These are phyloP conservation scores for Ambrosia trifida DNA, from an alignment of 129 eudicot species.

Conservation along the genomic window DNA sequence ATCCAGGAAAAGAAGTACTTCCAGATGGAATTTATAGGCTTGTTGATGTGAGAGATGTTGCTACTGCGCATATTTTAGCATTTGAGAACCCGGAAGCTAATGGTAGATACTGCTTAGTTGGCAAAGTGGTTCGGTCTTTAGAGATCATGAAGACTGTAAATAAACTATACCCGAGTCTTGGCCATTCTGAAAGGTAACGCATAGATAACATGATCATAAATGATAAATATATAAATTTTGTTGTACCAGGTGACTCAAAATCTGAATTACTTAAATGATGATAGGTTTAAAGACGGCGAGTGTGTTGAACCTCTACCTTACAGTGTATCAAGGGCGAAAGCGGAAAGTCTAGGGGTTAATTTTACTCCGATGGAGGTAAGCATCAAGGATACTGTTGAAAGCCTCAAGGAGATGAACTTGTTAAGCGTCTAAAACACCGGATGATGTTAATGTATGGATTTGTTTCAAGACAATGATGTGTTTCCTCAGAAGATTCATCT, in stretches of 20 bases:
- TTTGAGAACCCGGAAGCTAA: conserved; percentile 50
- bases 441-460: no score
- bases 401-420: conserved; percentile 36
- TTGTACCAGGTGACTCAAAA: no score
- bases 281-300: conserved; percentile 30
- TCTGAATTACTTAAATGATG: background rate
- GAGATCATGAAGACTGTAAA: conserved; percentile 34
- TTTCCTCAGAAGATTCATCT: no score
- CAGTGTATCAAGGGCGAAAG: conserved; percentile 34
- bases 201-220: background rate
- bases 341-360: conserved; percentile 38
- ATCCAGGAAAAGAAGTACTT: conserved; percentile 37
- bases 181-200: conserved; percentile 36
- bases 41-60: conserved; percentile 65
- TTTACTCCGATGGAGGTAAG: conserved; percentile 41
- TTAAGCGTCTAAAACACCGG: conserved; percentile 12
- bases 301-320: conserved; percentile 10
- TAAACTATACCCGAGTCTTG: conserved; percentile 46
- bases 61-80: conserved; percentile 47
- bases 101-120: conserved; percentile 48
- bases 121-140: conserved; percentile 19
- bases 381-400: conserved; percentile 47
- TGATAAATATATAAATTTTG: no score
- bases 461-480: no score
- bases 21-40: conserved; percentile 22